Evolutionary conservation across 805 yeast genomes (phyloP).

Genomic region (Yamadazyma kitorensis): DNA sequence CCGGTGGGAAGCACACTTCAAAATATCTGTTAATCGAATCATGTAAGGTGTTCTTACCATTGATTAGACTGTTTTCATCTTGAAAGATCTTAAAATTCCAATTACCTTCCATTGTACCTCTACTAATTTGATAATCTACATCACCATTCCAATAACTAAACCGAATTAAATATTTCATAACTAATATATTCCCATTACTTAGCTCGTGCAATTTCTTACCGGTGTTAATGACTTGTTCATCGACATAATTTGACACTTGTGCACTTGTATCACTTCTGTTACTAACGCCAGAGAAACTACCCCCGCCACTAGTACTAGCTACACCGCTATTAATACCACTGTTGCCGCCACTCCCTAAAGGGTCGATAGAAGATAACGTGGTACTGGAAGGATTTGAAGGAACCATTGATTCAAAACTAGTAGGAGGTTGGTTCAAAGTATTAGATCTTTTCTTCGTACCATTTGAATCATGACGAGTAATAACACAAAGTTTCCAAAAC

Average conservation of each 20-base stretch:
- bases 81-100: slow-evolving; percentile 6
- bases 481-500: slow-evolving; percentile 8
- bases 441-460: neutral
- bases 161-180: slow-evolving; percentile 13
- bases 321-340: neutral
- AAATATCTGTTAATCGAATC: slow-evolving; percentile 20
- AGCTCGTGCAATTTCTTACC: slow-evolving; percentile 9
- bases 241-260: too few species aligned
- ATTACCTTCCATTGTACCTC: slow-evolving; percentile 6
- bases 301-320: neutral
- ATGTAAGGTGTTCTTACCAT: neutral
- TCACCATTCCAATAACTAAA: slow-evolving; percentile 4
- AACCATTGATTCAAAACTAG: slow-evolving; percentile 3
- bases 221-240: slow-evolving; percentile 3
- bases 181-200: slow-evolving; percentile 18
- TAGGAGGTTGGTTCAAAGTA: neutral
- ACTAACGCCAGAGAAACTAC: slow-evolving; percentile 1
- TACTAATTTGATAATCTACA: slow-evolving; percentile 3
- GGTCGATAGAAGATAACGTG: too few species aligned
- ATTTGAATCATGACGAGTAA: neutral
- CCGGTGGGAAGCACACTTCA: slow-evolving; percentile 15
- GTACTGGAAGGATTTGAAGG: neutral
- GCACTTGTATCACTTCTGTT: too few species aligned
- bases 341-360: neutral
- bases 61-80: neutral